Evolutionary conservation across 2,329 filamentous ascomycete genomes (phyloP).

Genomic region (Botrytis fabae): DNA sequence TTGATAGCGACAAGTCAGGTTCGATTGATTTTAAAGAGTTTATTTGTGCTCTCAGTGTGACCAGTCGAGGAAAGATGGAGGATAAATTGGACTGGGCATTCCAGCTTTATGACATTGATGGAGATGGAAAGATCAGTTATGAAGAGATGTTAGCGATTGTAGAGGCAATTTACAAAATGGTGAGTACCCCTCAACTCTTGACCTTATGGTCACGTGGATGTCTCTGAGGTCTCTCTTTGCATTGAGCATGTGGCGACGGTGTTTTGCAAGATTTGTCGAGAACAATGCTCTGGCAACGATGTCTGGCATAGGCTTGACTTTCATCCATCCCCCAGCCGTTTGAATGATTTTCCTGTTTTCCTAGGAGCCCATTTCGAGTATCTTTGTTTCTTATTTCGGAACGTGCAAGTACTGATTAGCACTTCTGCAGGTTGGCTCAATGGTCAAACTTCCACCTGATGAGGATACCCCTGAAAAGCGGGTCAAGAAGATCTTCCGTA

Average conservation of each 20-base stretch:
- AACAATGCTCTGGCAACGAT: not conserved
- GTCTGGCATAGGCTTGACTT: not conserved
- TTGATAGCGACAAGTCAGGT: conserved; percentile 95
- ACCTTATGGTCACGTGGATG: conserved; percentile 8
- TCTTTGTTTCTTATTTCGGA: not conserved
- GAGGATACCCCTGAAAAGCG: conserved; percentile 99
- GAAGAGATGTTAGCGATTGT: conserved; percentile 99
- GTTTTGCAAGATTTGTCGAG: not conserved
- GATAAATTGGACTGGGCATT: conserved; percentile 99
- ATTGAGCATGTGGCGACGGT: not conserved
- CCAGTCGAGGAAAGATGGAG: conserved; percentile 96
- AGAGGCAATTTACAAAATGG: conserved; percentile 99
- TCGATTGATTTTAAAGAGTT: conserved; percentile 99
- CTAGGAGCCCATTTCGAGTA: not conserved
- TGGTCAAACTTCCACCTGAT: conserved; percentile 98
- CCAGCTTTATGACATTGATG: conserved; percentile 98
- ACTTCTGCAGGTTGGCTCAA: conserved; percentile 79
- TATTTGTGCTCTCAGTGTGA: conserved; percentile 96
- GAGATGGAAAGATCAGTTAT: conserved; percentile 98
- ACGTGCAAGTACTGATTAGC: conserved; percentile 18
- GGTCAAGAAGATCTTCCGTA: conserved; percentile 95
- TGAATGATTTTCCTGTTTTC: not conserved
- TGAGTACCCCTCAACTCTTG: conserved; percentile 44
- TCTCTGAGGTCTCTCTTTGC: not conserved
- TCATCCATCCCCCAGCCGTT: not conserved